Evolutionary conservation across 2,329 filamentous ascomycete species (phyloP).

Genomic region (Penicillium sp.): DNA sequence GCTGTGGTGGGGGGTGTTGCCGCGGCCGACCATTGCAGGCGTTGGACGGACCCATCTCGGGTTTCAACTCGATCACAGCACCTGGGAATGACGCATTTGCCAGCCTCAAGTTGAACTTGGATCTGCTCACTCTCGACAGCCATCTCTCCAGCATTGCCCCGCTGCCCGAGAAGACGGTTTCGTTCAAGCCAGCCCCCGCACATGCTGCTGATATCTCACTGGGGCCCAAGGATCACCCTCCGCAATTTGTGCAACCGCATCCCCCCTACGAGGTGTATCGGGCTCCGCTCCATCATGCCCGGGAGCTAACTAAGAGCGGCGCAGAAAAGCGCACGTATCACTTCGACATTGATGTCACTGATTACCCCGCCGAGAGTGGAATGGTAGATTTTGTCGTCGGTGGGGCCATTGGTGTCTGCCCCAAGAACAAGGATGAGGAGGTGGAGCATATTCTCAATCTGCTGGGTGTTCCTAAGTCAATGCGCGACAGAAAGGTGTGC

Average conservation of each 20-base stretch:
- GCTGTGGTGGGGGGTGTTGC: conserved; percentile 67
- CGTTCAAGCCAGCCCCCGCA: conserved; percentile 54
- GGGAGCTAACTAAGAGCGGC: conserved; percentile 82
- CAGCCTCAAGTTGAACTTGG: conserved; percentile 75
- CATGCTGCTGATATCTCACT: conserved; percentile 36
- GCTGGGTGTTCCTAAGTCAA: conserved; percentile 75
- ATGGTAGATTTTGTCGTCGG: conserved; percentile 92
- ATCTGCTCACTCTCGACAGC: conserved; percentile 69
- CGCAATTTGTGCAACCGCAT: conserved; percentile 89
- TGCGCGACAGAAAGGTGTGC: conserved; percentile 80
- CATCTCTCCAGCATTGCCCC: conserved; percentile 70
- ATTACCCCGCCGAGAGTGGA: conserved; percentile 82
- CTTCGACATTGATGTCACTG: conserved; percentile 94
- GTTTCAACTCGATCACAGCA: conserved; percentile 50
- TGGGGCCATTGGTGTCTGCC: conserved; percentile 89
- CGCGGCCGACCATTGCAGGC: conserved; percentile 58
- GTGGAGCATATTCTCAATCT: conserved; percentile 85
- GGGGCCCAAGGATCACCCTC: conserved; percentile 64
- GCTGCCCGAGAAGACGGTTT: conserved; percentile 74
- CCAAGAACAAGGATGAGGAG: conserved; percentile 74
- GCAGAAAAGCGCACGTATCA: conserved; percentile 97
- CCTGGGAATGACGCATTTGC: conserved; percentile 80
- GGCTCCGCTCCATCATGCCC: conserved; percentile 79
- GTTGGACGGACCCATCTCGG: conserved; percentile 42
- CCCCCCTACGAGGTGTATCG: conserved; percentile 90